A percentile compares a stretch with the other conserved stretches of the same genome.
phyloP scores from a whole-genome alignment of 148 eudicot genomes.

The Gaultheria prostrata region DNA sequence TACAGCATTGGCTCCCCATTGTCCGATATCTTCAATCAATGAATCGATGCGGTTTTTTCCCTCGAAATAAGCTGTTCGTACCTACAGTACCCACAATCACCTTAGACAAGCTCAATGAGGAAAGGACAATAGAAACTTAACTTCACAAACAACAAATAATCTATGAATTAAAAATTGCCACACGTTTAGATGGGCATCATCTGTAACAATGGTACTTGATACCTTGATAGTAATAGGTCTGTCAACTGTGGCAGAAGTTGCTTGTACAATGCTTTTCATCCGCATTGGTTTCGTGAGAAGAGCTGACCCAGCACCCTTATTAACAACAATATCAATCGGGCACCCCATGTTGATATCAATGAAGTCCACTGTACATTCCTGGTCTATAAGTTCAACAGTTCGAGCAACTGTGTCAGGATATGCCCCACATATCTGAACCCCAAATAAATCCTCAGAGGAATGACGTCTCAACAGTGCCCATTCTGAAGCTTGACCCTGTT shows the following conservation, averaged over 20 bases:
- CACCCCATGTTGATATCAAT: slow-evolving; percentile 99
- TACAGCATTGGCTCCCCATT: slow-evolving; percentile 93
- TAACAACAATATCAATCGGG: slow-evolving; percentile 93
- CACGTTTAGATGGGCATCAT: neutral
- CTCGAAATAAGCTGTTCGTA: slow-evolving; percentile 89
- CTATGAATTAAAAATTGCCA: neutral
- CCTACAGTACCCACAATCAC: slow-evolving; percentile 37
- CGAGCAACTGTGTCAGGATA: slow-evolving; percentile 93
- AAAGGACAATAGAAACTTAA: neutral
- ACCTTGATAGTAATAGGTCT: slow-evolving; percentile 95
- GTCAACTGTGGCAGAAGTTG: slow-evolving; percentile 64
- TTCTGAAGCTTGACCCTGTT: slow-evolving; percentile 98
- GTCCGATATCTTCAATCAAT: slow-evolving; percentile 60
- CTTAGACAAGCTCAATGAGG: slow-evolving; percentile 9
- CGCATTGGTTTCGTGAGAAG: slow-evolving; percentile 91
- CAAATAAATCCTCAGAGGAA: slow-evolving; percentile 90
- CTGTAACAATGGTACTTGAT: neutral
- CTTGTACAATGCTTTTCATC: slow-evolving; percentile 76
- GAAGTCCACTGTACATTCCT: slow-evolving; percentile 84
- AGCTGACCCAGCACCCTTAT: slow-evolving; percentile 97
- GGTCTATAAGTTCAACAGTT: slow-evolving; percentile 92
- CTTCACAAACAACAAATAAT: neutral
- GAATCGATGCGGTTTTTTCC: slow-evolving; percentile 84
- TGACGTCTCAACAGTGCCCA: slow-evolving; percentile 98
- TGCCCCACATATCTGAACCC: slow-evolving; percentile 99